These are phyloP conservation scores for Casaregolazyma suthepensis DNA, from an alignment of 1,139 yeast species.

Conservation along the genomic window DNA sequence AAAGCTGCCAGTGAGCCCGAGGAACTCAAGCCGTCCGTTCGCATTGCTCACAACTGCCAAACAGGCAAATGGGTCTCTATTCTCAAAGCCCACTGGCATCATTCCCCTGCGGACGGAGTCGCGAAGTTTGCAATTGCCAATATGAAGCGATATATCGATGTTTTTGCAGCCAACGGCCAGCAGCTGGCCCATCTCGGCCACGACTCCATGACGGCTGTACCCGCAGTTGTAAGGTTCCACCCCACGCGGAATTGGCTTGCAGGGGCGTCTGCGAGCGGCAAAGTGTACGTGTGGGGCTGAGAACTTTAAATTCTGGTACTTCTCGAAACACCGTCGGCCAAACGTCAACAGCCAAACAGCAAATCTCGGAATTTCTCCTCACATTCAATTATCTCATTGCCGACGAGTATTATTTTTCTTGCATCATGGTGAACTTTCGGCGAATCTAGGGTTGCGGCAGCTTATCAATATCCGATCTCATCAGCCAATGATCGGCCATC, in stretches of 20 bases:
- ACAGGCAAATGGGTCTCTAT: constrained; percentile 97
- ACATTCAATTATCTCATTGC: not conserved
- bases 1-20: constrained; percentile 22
- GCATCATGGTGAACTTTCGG: not conserved
- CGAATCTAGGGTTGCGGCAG: not conserved
- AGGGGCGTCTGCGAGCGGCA: constrained; percentile 96
- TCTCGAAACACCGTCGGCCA: too few relatives aligned
- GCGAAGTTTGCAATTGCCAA: constrained; percentile 88
- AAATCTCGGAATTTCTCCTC: not conserved
- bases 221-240: constrained; percentile 81
- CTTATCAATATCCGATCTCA: constrained; percentile 58
- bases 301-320: not conserved
- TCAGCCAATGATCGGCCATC: constrained; percentile 97
- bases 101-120: constrained; percentile 57
- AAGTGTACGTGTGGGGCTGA: constrained; percentile 50
- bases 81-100: constrained; percentile 79
- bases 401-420: not conserved
- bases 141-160: constrained; percentile 82
- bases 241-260: constrained; percentile 83
- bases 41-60: constrained; percentile 82
- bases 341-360: too few relatives aligned
- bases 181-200: constrained; percentile 70
- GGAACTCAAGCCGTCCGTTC: constrained; percentile 48
- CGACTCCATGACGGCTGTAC: constrained; percentile 71
- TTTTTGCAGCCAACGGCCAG: constrained; percentile 68